Percentiles rank a stretch among this genome's conserved stretches.
Conservation (phyloP, 1,139 yeast species). For the Barnettozyma hawaiiensis region DNA sequence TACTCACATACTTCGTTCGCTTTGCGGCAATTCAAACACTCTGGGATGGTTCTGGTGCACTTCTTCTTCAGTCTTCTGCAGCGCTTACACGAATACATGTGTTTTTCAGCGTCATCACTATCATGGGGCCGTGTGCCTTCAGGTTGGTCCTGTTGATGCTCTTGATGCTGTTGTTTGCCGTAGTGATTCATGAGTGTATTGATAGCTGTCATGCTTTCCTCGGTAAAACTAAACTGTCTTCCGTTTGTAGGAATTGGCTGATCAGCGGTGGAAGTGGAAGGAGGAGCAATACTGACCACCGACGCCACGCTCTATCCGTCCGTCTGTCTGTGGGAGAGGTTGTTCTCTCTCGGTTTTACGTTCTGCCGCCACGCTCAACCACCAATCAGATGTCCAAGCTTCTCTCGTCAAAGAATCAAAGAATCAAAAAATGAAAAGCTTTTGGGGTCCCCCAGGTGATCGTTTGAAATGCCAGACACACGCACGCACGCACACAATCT, state of each 20-base stretch:
- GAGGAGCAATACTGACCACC: too few relatives aligned
- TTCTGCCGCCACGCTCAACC: too few relatives aligned
- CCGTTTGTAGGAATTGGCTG: background rate
- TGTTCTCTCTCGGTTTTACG: too few relatives aligned
- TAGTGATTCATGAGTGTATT: conserved; percentile 4
- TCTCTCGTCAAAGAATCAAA: too few relatives aligned
- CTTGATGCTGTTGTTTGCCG: background rate
- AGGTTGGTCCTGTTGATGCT: background rate
- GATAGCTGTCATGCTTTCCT: conserved; percentile 3
- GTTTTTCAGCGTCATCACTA: conserved; percentile 4
- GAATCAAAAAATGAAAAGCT: too few relatives aligned
- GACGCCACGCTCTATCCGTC: too few relatives aligned
- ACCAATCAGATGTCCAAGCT: background rate
- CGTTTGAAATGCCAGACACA: too few relatives aligned
- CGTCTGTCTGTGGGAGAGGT: too few relatives aligned
- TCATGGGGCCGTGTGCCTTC: background rate
- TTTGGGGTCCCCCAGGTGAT: too few relatives aligned
- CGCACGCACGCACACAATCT: too few relatives aligned
- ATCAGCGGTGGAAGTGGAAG: too few relatives aligned
- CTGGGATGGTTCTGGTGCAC: conserved; percentile 41
- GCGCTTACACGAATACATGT: conserved; percentile 36
- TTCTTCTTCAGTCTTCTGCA: conserved; percentile 44
- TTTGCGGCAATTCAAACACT: conserved; percentile 40
- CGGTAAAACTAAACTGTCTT: background rate
- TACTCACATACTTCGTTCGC: conserved; percentile 38